These are phyloP conservation scores for Boletus pseudo-olivaceus DNA, from an alignment of 768 basidiomycete species.

Conservation along the genomic window DNA sequence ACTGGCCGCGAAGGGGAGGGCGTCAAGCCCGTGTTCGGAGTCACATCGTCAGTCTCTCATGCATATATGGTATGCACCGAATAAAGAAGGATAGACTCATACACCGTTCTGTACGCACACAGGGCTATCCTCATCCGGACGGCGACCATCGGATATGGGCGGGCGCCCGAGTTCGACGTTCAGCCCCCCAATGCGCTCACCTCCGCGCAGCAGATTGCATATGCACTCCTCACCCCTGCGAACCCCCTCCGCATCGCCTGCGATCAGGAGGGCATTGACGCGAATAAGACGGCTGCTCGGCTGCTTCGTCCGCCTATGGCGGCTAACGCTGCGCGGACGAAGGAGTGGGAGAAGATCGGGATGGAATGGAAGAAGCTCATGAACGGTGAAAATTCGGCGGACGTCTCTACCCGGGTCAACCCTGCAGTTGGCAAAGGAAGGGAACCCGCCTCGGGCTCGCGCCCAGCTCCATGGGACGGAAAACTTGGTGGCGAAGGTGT, in stretches of 20 bases:
- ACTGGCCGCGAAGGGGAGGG: conserved; percentile 84
- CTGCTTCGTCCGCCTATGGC: conserved; percentile 10
- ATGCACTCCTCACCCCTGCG: conserved; percentile 34
- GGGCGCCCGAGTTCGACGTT: conserved; percentile 43
- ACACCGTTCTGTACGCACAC: background rate
- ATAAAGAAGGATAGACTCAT: background rate
- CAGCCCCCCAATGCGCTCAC: conserved; percentile 42
- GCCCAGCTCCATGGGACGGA: no score
- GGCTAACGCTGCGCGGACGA: conserved; percentile 8
- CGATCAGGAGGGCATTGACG: conserved; percentile 25
- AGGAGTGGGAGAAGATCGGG: conserved; percentile 23
- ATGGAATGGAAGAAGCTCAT: conserved; percentile 18
- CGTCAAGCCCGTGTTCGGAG: conserved; percentile 82
- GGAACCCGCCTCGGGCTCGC: no score
- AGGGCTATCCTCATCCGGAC: conserved; percentile 52
- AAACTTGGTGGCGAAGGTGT: no score
- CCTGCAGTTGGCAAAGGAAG: no score
- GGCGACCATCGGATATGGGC: conserved; percentile 48
- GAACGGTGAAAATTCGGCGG: conserved; percentile 1
- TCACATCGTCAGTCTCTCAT: conserved; percentile 68
- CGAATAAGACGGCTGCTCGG: conserved; percentile 11
- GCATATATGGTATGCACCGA: background rate
- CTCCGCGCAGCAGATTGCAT: conserved; percentile 40
- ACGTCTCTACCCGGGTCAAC: no score
- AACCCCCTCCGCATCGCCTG: conserved; percentile 27